Percentiles rank a stretch among this genome's conserved stretches.
These are phyloP conservation scores for Amylocystis lapponica DNA, from an alignment of 768 basidiomycete genomes.

Conservation along the genomic window DNA sequence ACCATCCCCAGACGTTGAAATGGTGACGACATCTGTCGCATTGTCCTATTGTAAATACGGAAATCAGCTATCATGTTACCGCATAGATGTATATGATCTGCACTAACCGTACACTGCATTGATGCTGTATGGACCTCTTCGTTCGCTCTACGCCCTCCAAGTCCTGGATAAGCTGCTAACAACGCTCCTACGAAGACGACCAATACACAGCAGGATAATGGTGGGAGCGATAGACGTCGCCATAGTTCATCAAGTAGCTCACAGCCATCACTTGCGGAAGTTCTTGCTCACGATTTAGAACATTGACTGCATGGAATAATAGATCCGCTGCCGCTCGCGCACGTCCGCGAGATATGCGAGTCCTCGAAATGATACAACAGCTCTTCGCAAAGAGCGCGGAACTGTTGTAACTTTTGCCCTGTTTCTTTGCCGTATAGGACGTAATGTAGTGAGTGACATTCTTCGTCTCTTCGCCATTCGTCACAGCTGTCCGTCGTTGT, in stretches of 20 bases:
- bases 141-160: too few relatives aligned
- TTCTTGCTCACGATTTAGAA: slow-evolving; percentile 34
- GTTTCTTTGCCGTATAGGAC: slow-evolving; percentile 32
- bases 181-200: slow-evolving; percentile 22
- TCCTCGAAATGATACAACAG: too few relatives aligned
- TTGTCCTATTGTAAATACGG: too few relatives aligned
- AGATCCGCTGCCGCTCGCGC: slow-evolving; percentile 21
- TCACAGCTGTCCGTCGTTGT: slow-evolving; percentile 40
- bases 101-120: too few relatives aligned
- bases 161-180: too few relatives aligned
- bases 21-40: too few relatives aligned
- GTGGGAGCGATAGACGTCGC: slow-evolving; percentile 32
- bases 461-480: slow-evolving; percentile 29
- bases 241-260: slow-evolving; percentile 40
- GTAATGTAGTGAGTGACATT: slow-evolving; percentile 31
- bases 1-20: too few relatives aligned
- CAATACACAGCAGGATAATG: slow-evolving; percentile 31
- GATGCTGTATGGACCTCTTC: too few relatives aligned
- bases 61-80: too few relatives aligned
- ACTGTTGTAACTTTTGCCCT: too few relatives aligned
- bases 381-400: too few relatives aligned
- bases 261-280: slow-evolving; percentile 32
- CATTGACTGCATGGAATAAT: slow-evolving; percentile 26
- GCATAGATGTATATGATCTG: too few relatives aligned
- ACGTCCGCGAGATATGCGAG: slow-evolving; percentile 14